Base-by-base conservation (phyloP, 768 basidiomycete species). In the Leucosporidium scottii region DNA sequence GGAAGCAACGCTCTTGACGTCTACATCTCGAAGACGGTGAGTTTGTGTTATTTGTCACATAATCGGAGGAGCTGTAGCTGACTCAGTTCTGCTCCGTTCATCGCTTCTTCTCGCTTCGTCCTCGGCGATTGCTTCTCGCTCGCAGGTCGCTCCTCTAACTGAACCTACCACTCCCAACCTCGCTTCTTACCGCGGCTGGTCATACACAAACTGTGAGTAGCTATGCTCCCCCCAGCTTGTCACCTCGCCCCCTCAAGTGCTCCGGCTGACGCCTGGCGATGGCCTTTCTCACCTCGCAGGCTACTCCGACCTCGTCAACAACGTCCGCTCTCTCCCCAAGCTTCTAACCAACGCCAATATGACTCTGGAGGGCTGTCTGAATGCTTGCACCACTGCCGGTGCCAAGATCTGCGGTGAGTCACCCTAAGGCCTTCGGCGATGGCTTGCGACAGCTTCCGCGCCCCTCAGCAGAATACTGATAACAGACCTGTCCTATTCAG, bases 241-340 rank as follows among this genome's bases (percentile, higher is more conserved):
- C 39, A 44, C 39, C 39, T 44, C 39, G 10, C 39, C 3, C 8
- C 15, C 39, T 17, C 39, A 8, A n/a, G 8, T 2, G 15, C 39
- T 44, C 13, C 39, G 8, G 15, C 39, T 44, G 39, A 44, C 39
- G 10, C 39, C 15, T 13, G 39, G 39, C 39, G 15, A 15, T 15
- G 2, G 39, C 13, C 12, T 44, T 44, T 44, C 39, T 44, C 39
- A 2, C 39, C 39, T 44, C 15, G 2, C 39, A 44, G 39, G 69
- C 59, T 64, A 70, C 65, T 18, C 39, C 17, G 69, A 70, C 47
- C 49, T 61, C 39, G 65, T 70, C 49, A 49, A 54, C 69, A 30
- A 39, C 28, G 25, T 47, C 17, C 65, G 69, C 36, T 20, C 56
- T 0, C 63, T 70, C 10, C 39, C 65, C 49, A 39, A 20, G 5